Conservation (phyloP, 1,284 basidiomycete species). For the Apiotrichum mycotoxinovorans region DNA sequence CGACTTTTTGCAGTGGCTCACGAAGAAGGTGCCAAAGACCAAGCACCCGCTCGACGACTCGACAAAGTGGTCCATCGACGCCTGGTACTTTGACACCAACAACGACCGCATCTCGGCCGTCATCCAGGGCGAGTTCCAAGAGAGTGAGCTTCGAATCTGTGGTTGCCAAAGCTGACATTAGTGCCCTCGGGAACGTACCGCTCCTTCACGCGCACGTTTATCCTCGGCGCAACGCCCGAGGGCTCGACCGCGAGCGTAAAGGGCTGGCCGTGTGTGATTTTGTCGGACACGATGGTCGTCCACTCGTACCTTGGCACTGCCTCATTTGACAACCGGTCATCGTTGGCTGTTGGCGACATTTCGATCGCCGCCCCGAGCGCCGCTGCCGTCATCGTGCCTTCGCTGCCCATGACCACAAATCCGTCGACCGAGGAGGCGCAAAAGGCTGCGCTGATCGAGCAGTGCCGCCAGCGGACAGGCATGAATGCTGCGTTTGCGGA, state of each 20-base stretch:
- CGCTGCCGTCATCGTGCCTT: conserved; percentile 11
- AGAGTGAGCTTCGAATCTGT: conserved; percentile 59
- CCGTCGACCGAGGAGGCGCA: conserved; percentile 14
- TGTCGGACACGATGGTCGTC: conserved; percentile 83
- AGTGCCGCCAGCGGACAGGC: conserved; percentile 65
- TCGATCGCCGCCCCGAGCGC: conserved; percentile 32
- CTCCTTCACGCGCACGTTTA: conserved; percentile 89
- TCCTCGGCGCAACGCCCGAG: conserved; percentile 73
- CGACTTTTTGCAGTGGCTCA: conserved; percentile 37
- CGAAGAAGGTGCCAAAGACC: conserved; percentile 68
- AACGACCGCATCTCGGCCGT: conserved; percentile 66
- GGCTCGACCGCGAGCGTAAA: conserved; percentile 69
- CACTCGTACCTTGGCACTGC: conserved; percentile 76
- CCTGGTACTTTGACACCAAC: conserved; percentile 65
- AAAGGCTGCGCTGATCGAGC: conserved; percentile 52
- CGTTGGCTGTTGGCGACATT: conserved; percentile 41
- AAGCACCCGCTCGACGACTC: conserved; percentile 67
- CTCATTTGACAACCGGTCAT: conserved; percentile 54
- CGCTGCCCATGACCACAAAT: conserved; percentile 17
- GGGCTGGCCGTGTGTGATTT: conserved; percentile 85
- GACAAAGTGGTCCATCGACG: conserved; percentile 84
- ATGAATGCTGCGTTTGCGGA: conserved; percentile 70
- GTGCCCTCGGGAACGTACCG: conserved; percentile 54
- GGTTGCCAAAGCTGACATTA: conserved; percentile 23
- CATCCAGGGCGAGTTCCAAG: conserved; percentile 87